Percentiles rank a stretch among this genome's conserved stretches.
Evolutionary conservation across 2,329 filamentous ascomycete species (phyloP).

Genomic region (Lachnellula suecica): DNA sequence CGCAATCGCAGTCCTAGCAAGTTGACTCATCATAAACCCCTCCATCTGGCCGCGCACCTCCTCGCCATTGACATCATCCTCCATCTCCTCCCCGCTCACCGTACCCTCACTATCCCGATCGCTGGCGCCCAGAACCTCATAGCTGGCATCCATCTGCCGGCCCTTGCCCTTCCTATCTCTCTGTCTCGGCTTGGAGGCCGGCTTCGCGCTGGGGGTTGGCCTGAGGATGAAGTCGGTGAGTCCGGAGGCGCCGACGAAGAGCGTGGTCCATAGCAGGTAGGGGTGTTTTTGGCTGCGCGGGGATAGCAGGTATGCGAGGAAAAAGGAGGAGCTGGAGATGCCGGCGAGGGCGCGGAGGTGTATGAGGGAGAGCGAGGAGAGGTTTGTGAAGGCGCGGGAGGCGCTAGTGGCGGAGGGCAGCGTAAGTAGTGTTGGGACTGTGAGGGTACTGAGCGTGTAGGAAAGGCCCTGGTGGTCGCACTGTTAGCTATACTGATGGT

Average conservation of each 20-base stretch:
- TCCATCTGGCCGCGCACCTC: conserved; percentile 58
- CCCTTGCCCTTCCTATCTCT: conserved; percentile 20
- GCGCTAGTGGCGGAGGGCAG: conserved; percentile 75
- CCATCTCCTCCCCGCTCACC: conserved; percentile 47
- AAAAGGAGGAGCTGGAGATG: conserved; percentile 68
- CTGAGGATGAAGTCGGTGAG: conserved; percentile 37
- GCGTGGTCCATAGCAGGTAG: conserved; percentile 82
- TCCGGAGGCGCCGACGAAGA: conserved; percentile 58
- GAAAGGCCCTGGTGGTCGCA: conserved; percentile 69
- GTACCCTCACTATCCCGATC: conserved; percentile 44
- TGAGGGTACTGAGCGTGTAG: conserved; percentile 75
- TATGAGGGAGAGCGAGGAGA: conserved; percentile 61
- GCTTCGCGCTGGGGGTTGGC: conserved; percentile 11
- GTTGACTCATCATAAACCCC: conserved; percentile 51
- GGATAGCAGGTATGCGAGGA: conserved; percentile 76
- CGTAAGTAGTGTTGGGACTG: conserved; percentile 76
- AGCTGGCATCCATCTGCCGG: conserved; percentile 63
- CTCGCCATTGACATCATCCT: conserved; percentile 56
- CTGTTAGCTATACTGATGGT: neutral
- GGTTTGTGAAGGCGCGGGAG: conserved; percentile 66
- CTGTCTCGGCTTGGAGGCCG: conserved; percentile 24
- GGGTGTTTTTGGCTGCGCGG: conserved; percentile 77
- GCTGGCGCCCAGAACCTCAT: conserved; percentile 58
- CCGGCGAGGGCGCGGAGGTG: conserved; percentile 68
- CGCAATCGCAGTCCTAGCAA: conserved; percentile 53